Evolutionary conservation across 345 rosid genomes (phyloP).

Genomic region (Ceriops decandra): DNA sequence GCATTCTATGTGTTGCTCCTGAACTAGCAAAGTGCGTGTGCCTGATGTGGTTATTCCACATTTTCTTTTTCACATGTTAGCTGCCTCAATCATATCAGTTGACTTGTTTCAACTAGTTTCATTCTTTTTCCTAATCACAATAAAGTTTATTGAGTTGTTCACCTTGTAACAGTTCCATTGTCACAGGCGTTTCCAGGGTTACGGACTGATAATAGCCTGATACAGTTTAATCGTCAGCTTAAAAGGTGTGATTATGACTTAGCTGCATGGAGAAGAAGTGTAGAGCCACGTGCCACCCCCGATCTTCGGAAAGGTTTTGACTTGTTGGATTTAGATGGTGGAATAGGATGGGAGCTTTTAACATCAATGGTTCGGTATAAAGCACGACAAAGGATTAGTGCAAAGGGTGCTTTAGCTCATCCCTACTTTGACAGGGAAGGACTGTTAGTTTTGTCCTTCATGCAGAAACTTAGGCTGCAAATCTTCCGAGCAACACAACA

Average conservation of each 20-base stretch:
- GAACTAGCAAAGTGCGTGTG: not conserved
- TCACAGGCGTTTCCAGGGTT: slow-evolving; percentile 74
- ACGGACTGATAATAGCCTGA: slow-evolving; percentile 76
- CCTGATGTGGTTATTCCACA: not conserved
- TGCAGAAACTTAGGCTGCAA: slow-evolving; percentile 79
- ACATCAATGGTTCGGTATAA: slow-evolving; percentile 88
- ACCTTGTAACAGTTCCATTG: slow-evolving; percentile 6
- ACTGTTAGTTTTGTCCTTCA: slow-evolving; percentile 61
- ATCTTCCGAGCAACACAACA: slow-evolving; percentile 81
- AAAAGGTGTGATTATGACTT: slow-evolving; percentile 92
- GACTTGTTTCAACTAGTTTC: not conserved
- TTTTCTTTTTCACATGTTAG: not conserved
- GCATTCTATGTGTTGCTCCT: slow-evolving; percentile 6
- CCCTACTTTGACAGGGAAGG: slow-evolving; percentile 87
- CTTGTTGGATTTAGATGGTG: slow-evolving; percentile 73
- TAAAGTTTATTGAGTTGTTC: not conserved
- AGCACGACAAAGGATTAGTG: slow-evolving; percentile 87
- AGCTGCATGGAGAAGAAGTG: slow-evolving; percentile 68
- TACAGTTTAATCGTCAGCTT: slow-evolving; percentile 89
- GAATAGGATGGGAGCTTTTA: slow-evolving; percentile 93
- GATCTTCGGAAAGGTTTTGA: slow-evolving; percentile 77
- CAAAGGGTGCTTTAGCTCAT: slow-evolving; percentile 79
- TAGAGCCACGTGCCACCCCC: slow-evolving; percentile 77
- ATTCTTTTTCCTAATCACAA: not conserved
- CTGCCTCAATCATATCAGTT: not conserved